Conservation (phyloP, 2,329 filamentous ascomycete species). For the Calonectria honghensis region DNA sequence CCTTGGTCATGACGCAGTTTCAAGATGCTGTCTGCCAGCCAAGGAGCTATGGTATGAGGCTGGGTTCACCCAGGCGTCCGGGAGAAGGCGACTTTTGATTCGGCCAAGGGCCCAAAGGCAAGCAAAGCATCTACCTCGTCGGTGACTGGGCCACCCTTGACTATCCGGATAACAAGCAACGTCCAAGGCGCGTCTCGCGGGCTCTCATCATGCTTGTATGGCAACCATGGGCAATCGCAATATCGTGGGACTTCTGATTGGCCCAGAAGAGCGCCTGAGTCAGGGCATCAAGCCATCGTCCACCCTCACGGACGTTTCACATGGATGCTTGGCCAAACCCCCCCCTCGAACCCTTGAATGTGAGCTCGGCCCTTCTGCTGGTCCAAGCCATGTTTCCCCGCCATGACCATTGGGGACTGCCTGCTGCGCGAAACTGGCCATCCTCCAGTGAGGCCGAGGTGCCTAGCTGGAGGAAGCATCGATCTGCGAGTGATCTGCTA, state of each 20-base stretch:
- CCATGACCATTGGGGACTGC: not conserved
- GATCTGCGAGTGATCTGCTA: constrained; percentile 14
- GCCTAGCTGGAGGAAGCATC: constrained; percentile 16
- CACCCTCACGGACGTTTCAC: constrained; percentile 18
- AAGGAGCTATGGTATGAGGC: not conserved
- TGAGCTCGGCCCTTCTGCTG: constrained; percentile 2
- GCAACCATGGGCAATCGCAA: not conserved
- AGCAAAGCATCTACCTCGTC: not conserved
- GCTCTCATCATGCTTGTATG: not conserved
- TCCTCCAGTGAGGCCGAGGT: not conserved
- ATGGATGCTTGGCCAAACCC: not conserved
- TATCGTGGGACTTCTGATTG: not conserved
- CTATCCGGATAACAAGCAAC: not conserved
- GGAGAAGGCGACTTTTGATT: not conserved
- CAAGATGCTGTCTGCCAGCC: not conserved
- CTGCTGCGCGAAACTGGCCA: not conserved
- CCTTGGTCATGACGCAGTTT: not conserved
- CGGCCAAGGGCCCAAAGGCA: not conserved
- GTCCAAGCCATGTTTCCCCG: constrained; percentile 3
- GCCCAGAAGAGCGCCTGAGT: not conserved
- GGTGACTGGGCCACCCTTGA: constrained; percentile 2
- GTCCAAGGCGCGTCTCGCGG: not conserved
- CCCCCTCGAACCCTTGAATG: not conserved
- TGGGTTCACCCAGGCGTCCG: not conserved
- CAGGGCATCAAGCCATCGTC: not conserved